Evolutionary conservation across 176 grass and related monocot species (phyloP), one percentile per base, ranked within the genome.

Genomic region (Dendrocalamus sinicus): DNA sequence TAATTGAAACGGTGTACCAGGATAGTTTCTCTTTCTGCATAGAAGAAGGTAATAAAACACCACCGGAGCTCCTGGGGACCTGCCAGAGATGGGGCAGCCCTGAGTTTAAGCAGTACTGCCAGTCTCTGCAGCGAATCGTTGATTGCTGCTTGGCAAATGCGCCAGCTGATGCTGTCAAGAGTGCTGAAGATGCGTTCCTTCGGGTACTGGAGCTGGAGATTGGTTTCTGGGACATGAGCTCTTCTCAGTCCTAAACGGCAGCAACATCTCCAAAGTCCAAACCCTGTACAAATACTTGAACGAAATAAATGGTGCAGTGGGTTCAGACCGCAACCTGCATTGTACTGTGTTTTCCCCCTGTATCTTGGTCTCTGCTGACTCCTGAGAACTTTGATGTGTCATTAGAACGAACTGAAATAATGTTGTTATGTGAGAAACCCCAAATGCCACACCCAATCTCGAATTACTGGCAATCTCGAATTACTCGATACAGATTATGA

Each of bases 161-260:
- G 4, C 39, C 93, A 13, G 39, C 57, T 44, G 83, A 95, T 91
- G 79, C 62, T 39, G 65, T 86, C 23, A 71, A 72, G 46, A 86
- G 79, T 28, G 93, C 93, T 47, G 91, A 95, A 90, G 89, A 93
- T 47, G 91, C 89, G 40, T 95, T 94, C 75, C 44, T 89, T 66
- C 51, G 50, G 65, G 93, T 98, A 45, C 93, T 94, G 26, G 77
- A 93, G 52, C 89, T 93, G 83, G 96, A 98, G 81, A 58, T 92
- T 70, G 82, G 89, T 52, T 98, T 95, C 88, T 98, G 96, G 96
- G 91, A 94, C 81, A 95, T 94, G 93, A 98, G 89, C 86, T 85
- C 78, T 70, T 75, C 61, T 75, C 69, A 20, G 44, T 84, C 60
- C 17, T 87, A 50, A 84, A 5, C 2, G 3, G 12, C 44, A 39